These are phyloP conservation scores for Rubia tinctorum DNA, from an alignment of 305 asterid genomes.

Conservation along the genomic window DNA sequence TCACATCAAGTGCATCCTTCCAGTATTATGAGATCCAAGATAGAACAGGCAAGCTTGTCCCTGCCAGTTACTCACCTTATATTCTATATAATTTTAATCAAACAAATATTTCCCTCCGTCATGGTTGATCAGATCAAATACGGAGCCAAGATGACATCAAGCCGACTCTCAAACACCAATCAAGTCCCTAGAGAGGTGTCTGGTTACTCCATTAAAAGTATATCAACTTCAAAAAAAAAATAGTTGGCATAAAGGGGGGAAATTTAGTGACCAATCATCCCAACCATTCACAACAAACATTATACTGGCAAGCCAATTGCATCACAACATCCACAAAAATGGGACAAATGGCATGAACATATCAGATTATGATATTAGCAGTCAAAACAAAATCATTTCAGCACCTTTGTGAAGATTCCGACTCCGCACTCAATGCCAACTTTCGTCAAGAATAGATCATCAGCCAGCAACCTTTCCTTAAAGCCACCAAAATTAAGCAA, in stretches of 20 bases:
- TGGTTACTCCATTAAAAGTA: neutral
- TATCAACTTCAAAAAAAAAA: neutral
- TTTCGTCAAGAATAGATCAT: slow-evolving; percentile 93
- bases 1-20: slow-evolving; percentile 1
- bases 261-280: neutral
- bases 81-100: neutral
- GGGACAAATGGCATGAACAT: neutral
- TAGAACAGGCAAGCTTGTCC: neutral
- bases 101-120: neutral
- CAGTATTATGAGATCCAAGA: neutral
- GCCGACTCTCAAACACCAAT: neutral
- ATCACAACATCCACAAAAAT: neutral
- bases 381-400: neutral
- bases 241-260: neutral
- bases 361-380: neutral
- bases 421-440: slow-evolving; percentile 95
- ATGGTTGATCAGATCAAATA: neutral
- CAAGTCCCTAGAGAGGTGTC: neutral
- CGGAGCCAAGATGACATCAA: neutral
- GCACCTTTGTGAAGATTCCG: slow-evolving; percentile 90
- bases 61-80: neutral
- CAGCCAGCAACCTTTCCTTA: slow-evolving; percentile 86
- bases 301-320: neutral
- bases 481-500: slow-evolving; percentile 77
- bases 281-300: neutral